Evolutionary conservation across 2,329 filamentous ascomycete species (phyloP), one percentile per base, ranked within the genome.

Genomic region (Alternaria burnsii): DNA sequence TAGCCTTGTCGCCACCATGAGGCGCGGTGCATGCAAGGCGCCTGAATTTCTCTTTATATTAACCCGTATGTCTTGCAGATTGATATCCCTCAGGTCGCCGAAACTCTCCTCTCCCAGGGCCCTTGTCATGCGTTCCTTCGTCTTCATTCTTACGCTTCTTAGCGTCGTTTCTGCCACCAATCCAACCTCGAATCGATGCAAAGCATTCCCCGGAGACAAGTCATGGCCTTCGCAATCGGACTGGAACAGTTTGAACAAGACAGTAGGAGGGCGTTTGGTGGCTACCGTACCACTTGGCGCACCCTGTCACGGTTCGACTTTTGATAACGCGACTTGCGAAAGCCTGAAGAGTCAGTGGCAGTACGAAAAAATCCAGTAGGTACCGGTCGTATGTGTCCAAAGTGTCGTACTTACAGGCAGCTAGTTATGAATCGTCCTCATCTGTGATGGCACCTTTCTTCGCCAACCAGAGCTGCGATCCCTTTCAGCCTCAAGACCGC

Each of bases 361-460:
- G 26, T 51, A 36, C 7, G 61, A 63, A 34, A 52, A 63, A 47
- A 65, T 69, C 2, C 62, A 66, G 66, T 67, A 61, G 18, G 61
- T 60, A 42, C 26, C 18, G 2, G 4, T 9, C 14, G 11, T 2
- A 10, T 24, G n/a, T 12, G 22, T 38, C 14, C 16, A 40, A 32
- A 28, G n/a, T 24, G 11, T 30, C 24, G 11, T 16, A 38, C 58
- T 62, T 38, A 66, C 51, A 12, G 3, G 1, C 0, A 20, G 3
- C 24, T 22, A 67, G 63, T 46, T 67, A 63, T 43, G 65, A 65
- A 12, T 68, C 68, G 11, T 68, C 69, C 8, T 71, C 69, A 11
- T 73, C 70, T 8, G 62, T 70, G 10, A 71, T 71, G 70, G 65
- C 66, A 20, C 60, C 67, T 3, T 64, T 69, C 54, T 73, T 72